These are phyloP conservation scores for Colletotrichum falcatum DNA, from an alignment of 2,329 filamentous ascomycete genomes.

Conservation along the genomic window DNA sequence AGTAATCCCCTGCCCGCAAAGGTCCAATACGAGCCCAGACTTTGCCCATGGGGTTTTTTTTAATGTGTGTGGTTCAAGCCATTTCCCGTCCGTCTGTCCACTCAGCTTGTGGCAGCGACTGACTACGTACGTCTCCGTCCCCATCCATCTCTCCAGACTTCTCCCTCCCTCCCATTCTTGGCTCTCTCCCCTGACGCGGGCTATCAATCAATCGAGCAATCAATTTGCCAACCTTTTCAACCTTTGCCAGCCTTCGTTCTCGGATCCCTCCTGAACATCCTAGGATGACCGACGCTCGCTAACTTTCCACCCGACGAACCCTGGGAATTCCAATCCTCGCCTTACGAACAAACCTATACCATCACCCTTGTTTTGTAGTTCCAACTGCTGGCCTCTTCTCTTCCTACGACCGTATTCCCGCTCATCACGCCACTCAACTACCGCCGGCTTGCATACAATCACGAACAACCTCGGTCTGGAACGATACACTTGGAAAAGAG, in stretches of 20 bases:
- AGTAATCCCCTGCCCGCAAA: slow-evolving; percentile 8
- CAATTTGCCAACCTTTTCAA: slow-evolving; percentile 18
- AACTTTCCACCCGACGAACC: neutral
- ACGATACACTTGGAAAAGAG: neutral
- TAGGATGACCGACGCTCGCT: slow-evolving; percentile 40
- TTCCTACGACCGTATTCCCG: neutral
- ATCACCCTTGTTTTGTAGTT: slow-evolving; percentile 7
- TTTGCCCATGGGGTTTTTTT: neutral
- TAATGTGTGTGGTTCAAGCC: neutral
- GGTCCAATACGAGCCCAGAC: slow-evolving; percentile 9
- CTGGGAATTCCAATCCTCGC: neutral
- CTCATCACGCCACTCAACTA: slow-evolving; percentile 1
- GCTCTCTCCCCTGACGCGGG: slow-evolving; percentile 5
- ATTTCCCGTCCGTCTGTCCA: slow-evolving; percentile 6
- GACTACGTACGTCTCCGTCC: slow-evolving; percentile 3
- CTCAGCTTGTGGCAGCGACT: neutral
- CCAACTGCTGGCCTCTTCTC: slow-evolving; percentile 6
- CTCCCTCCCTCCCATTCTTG: neutral
- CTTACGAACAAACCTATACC: neutral
- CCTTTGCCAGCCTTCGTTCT: slow-evolving; percentile 1
- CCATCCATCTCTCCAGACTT: slow-evolving; percentile 15
- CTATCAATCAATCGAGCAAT: slow-evolving; percentile 28
- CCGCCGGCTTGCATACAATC: slow-evolving; percentile 1
- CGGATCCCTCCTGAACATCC: slow-evolving; percentile 24
- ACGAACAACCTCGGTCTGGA: slow-evolving; percentile 4